A percentile compares a stretch with the other conserved stretches of the same genome.
Conservation (phyloP, 257 asterid genomes). For the Solanum chmielewskii region DNA sequence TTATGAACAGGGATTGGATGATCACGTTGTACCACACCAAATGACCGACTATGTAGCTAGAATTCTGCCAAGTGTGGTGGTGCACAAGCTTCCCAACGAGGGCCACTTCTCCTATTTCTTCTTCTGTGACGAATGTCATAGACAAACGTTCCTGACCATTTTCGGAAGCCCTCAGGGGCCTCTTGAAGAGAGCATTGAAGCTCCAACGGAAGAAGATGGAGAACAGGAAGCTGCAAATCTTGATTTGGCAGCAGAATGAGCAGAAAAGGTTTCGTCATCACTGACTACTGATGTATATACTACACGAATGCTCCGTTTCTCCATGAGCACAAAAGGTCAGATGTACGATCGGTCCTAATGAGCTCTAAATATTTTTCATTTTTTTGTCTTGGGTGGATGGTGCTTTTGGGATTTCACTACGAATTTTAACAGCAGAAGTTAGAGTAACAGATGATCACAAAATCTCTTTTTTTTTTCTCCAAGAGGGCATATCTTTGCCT, state of each 20-base stretch:
- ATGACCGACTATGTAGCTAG: conserved; percentile 55
- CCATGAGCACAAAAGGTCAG: background rate
- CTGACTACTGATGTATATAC: conserved; percentile 16
- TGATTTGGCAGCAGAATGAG: conserved; percentile 16
- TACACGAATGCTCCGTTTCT: conserved; percentile 12
- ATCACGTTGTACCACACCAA: conserved; percentile 58
- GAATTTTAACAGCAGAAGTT: background rate
- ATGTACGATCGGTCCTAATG: background rate
- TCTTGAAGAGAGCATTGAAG: conserved; percentile 17
- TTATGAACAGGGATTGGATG: conserved; percentile 64
- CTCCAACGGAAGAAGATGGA: conserved; percentile 14
- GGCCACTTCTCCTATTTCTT: conserved; percentile 81
- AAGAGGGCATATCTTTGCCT: background rate
- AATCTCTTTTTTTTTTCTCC: background rate
- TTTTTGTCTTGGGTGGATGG: background rate
- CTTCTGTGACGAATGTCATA: conserved; percentile 64
- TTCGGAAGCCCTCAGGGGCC: conserved; percentile 73
- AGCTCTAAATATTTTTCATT: background rate
- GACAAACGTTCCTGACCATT: conserved; percentile 49
- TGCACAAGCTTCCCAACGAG: conserved; percentile 68
- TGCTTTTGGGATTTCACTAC: background rate
- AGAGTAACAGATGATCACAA: background rate
- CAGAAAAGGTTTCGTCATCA: background rate
- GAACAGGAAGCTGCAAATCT: conserved; percentile 13
- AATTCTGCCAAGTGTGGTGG: conserved; percentile 42